Evolutionary conservation across 345 rosid genomes (phyloP), one percentile per base, ranked within the genome.

Genomic region (Theobroma cacao): DNA sequence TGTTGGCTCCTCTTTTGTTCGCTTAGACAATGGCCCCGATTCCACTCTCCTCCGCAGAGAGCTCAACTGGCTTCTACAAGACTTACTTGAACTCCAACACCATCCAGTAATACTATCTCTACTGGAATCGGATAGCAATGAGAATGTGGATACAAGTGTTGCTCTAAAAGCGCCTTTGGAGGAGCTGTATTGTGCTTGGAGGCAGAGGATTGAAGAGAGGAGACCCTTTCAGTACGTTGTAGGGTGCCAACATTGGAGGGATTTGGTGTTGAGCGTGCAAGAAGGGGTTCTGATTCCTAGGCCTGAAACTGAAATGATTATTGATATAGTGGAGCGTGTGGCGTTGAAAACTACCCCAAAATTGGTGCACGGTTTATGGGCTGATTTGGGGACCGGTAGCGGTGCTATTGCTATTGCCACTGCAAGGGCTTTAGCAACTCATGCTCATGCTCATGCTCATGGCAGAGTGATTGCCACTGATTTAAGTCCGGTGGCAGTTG

Each of bases 241-340:
- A 1, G 99, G 99, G 81, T 94, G 98, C 64, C 92, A 96, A 81
- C 97, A 96, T 67, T 94, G 98, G 98, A 85, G 97, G 86, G 94
- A 94, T 64, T 62, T 96, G 80, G 97, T 96, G 72, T 78, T 96
- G 89, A 70, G 89, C 40, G 97, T 96, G 10, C 89, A 92, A 77
- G 97, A 94, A 86, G 98, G 98, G 30, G 94, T 96, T 64, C 82
- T 96, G 76, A 94, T 96, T 82, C 99, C 99, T 6, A 85, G 98
- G 81, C 97, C 98, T 0, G 97, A 96, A 85, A 96, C 99, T 67
- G 97, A 91, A 77, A 40, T 89, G 80, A 78, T 96, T 66, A 85
- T 91, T 40, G 98, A 94, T 82, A 59, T 94, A 82, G 98, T 90
- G 24, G 81, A 58, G 52, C 88, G 87, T 75, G 82, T 69, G 30